phyloP scores from a whole-genome alignment of 2,329 filamentous ascomycete species.

The Xylaria sp. region DNA sequence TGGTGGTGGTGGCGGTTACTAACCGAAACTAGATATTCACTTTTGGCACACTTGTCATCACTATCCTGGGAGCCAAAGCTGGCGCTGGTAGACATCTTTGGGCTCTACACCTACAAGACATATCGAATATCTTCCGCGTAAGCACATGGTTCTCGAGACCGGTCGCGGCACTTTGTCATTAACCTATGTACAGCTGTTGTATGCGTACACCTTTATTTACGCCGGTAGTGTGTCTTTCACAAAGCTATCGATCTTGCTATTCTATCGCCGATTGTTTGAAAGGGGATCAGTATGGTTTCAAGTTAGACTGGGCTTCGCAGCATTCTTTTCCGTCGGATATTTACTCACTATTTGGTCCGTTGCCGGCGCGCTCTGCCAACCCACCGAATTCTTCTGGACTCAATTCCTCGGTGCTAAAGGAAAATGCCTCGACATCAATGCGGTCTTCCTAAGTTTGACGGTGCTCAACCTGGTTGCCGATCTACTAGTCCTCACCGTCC shows the following conservation, averaged over 20 bases:
- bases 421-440: constrained; percentile 44
- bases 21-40: constrained; percentile 34
- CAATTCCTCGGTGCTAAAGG: constrained; percentile 42
- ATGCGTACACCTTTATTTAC: constrained; percentile 49
- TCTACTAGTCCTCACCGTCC: constrained; percentile 48
- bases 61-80: constrained; percentile 39
- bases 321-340: constrained; percentile 44
- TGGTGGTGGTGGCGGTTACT: constrained; percentile 17
- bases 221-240: constrained; percentile 47
- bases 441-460: constrained; percentile 46
- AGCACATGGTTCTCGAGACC: not conserved
- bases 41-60: constrained; percentile 40
- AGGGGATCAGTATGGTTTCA: constrained; percentile 44
- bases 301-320: constrained; percentile 40
- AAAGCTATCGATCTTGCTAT: constrained; percentile 49
- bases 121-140: constrained; percentile 41
- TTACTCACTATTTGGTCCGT: constrained; percentile 43
- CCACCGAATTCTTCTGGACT: constrained; percentile 44
- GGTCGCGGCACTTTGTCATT: not conserved
- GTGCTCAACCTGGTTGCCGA: constrained; percentile 48
- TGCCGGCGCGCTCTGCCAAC: constrained; percentile 42
- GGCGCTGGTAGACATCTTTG: constrained; percentile 44
- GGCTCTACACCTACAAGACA: constrained; percentile 32
- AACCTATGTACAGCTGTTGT: constrained; percentile 43
- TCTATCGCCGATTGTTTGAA: constrained; percentile 50